Evolutionary conservation across 352 stramenopile genomes (phyloP), one percentile per base, ranked within the genome.

Genomic region (Aphanomyces stellatus): DNA sequence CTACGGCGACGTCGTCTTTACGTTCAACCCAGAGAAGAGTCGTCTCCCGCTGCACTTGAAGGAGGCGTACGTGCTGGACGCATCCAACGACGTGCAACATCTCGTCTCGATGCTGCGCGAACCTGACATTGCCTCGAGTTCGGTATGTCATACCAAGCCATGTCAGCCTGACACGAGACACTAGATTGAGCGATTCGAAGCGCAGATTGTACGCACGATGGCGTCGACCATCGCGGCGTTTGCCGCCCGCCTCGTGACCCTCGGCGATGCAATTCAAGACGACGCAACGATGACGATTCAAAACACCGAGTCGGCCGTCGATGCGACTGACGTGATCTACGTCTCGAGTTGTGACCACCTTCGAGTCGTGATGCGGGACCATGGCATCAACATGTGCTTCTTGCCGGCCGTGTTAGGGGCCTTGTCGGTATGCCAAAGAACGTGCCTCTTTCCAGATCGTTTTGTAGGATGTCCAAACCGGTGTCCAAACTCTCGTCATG

Each of bases 271-370:
- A 1, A 34, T 69, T 3, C 49, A 64, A 70, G 15, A 69, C 72
- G 30, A 76, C 72, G 48, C 84, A 51, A 51, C 60, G 43, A 24
- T 22, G 69, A 76, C 42, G 65, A 75, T 30, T 69, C 69, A 15
- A 46, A 71, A 55, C 69, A 51, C 17, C 33, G 51, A 7, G n/a
- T 27, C 59, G 13, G 35, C 41, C 30, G 28, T 40, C 13, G 8
- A 53, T 17, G 67, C 74, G 24, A 74, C 71, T 49, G 41, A 62
- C 2, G 76, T 73, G 13, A 85, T 81, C n/a, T 93, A 92, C 49
- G 73, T 90, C 17, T 84, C 90, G 25, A 80, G 91, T 43, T 74
- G 72, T 10, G 41, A 84, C 22, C 80, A 93, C 70, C 53, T 93
- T 11, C 73, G 82, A 22, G 75, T 76, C n/a, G 68, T 75, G 10